A percentile compares a stretch with the other conserved stretches of the same genome.
Evolutionary conservation across 129 eudicot genomes (phyloP).

Genomic region (Helianthus tuberosus): DNA sequence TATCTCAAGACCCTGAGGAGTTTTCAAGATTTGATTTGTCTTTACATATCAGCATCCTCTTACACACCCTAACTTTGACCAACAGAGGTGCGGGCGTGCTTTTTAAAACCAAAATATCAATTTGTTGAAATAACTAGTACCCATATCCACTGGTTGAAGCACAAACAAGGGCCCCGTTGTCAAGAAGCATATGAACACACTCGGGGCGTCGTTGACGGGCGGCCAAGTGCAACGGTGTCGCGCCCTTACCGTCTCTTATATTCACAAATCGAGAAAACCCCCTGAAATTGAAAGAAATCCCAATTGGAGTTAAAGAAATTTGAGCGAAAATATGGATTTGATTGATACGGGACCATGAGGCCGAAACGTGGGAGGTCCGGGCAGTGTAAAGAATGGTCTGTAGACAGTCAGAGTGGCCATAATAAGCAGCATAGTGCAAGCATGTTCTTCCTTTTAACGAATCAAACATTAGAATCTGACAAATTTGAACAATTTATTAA

Average conservation of each 20-base stretch:
- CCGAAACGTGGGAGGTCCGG: conserved; percentile 70
- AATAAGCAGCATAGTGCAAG: conserved; percentile 95
- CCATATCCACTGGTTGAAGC: conserved; percentile 93
- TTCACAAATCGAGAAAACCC: conserved; percentile 93
- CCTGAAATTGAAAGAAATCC: conserved; percentile 44
- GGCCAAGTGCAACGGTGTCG: conserved; percentile 95
- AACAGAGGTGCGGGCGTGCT: no score
- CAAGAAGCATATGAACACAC: conserved; percentile 81
- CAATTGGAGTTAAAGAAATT: conserved; percentile 12
- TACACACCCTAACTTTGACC: no score
- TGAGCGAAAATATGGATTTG: neutral
- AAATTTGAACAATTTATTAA: neutral
- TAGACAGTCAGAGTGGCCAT: conserved; percentile 87
- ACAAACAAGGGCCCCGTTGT: conserved; percentile 90
- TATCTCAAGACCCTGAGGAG: no score
- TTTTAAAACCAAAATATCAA: neutral
- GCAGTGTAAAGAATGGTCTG: conserved; percentile 77
- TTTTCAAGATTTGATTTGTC: no score
- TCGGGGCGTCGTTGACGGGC: conserved; percentile 82
- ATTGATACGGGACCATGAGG: conserved; percentile 57
- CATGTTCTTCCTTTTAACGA: conserved; percentile 85
- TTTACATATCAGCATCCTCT: no score
- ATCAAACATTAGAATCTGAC: conserved; percentile 90
- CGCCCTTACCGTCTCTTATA: conserved; percentile 93
- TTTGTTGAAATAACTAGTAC: conserved; percentile 37